Conservation (phyloP, 2,329 filamentous ascomycete genomes). For the Coniella lustricola region DNA sequence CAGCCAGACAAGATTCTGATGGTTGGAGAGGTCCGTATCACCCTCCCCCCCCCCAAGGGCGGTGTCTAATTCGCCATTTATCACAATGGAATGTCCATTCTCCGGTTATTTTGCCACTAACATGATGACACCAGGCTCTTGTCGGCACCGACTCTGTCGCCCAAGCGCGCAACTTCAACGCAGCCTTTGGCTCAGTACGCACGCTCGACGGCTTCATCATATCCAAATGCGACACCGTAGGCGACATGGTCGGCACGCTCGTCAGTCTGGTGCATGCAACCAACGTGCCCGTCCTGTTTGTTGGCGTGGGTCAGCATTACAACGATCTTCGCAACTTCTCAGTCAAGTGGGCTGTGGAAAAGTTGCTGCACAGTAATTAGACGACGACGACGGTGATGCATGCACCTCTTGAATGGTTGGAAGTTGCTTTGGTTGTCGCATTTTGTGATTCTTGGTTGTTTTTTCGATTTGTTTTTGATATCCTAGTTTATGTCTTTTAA, state of each 20-base stretch:
- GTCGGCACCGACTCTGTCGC: conserved; percentile 94
- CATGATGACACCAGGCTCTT: conserved; percentile 51
- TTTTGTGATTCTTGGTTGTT: no score
- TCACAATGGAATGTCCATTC: no score
- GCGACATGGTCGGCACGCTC: conserved; percentile 95
- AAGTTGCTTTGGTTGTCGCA: not conserved
- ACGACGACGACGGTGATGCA: no score
- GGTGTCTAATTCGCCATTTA: no score
- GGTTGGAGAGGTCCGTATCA: conserved; percentile 55
- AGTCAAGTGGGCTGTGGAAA: conserved; percentile 64
- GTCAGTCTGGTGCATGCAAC: conserved; percentile 98
- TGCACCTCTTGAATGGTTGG: no score
- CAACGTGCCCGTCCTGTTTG: conserved; percentile 88
- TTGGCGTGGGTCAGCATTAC: conserved; percentile 68
- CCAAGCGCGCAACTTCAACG: conserved; percentile 94
- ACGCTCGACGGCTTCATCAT: conserved; percentile 95
- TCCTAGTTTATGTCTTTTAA: no score
- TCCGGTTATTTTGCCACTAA: no score
- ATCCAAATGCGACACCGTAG: conserved; percentile 96
- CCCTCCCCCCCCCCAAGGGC: no score
- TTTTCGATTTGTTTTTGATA: no score
- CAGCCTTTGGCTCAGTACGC: conserved; percentile 74
- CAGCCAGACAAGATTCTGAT: conserved; percentile 98
- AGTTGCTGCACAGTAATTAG: conserved; percentile 48
- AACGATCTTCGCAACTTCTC: conserved; percentile 61